Evolutionary conservation across 768 basidiomycete species (phyloP).

Genomic region (Pleurotus tuber-regium): DNA sequence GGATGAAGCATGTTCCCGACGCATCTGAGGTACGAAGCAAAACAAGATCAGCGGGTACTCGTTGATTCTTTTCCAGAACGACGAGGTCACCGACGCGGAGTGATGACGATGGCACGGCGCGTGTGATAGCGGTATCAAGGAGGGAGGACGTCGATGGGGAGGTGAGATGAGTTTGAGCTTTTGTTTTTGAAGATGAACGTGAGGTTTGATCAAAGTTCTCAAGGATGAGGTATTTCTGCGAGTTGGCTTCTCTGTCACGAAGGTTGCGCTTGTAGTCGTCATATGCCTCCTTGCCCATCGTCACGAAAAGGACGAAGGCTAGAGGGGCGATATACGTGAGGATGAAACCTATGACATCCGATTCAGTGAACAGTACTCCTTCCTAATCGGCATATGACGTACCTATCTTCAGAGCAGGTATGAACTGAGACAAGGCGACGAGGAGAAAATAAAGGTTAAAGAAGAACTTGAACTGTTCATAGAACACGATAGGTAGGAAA

Average conservation of each 20-base stretch:
- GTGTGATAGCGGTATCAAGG: conserved; percentile 32
- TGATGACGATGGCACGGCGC: conserved; percentile 83
- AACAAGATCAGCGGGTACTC: conserved; percentile 93
- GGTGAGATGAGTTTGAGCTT: conserved; percentile 26
- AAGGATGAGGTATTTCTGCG: conserved; percentile 85
- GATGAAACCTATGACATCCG: conserved; percentile 85
- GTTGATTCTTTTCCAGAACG: conserved; percentile 92
- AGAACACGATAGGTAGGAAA: conserved; percentile 97
- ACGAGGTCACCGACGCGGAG: conserved; percentile 91
- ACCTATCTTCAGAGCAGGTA: conserved; percentile 97
- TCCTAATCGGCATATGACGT: conserved; percentile 20
- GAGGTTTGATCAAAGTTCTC: conserved; percentile 42
- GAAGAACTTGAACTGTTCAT: conserved; percentile 99
- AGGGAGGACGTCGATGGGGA: conserved; percentile 44
- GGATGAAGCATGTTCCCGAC: conserved; percentile 93
- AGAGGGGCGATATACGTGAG: conserved; percentile 95
- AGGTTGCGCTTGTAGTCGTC: conserved; percentile 96
- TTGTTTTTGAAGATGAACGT: conserved; percentile 32
- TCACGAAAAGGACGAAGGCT: conserved; percentile 91
- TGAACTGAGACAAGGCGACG: conserved; percentile 93
- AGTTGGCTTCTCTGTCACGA: conserved; percentile 94
- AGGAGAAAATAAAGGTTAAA: conserved; percentile 99
- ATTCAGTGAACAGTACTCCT: conserved; percentile 1
- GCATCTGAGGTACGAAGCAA: conserved; percentile 85
- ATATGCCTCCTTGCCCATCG: conserved; percentile 98